Evolutionary conservation across 2,329 filamentous ascomycete genomes (phyloP).

Genomic region (Monilinia aucupariae): DNA sequence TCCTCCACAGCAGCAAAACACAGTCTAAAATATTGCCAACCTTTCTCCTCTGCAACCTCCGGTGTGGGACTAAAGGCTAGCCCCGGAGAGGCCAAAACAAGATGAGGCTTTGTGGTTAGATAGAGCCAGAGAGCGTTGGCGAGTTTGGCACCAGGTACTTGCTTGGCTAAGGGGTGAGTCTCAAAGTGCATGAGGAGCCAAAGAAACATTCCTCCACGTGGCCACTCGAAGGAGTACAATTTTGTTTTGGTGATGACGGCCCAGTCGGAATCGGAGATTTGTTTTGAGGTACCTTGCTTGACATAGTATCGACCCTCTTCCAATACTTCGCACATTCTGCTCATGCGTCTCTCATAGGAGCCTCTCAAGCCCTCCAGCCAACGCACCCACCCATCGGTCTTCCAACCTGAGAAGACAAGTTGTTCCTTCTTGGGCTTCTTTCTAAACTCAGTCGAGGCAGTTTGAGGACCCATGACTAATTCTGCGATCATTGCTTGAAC

Average conservation of each 20-base stretch:
- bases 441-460: constrained; percentile 42
- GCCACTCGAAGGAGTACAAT: constrained; percentile 73
- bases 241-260: constrained; percentile 67
- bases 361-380: constrained; percentile 84
- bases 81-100: constrained; percentile 67
- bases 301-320: constrained; percentile 62
- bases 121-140: constrained; percentile 64
- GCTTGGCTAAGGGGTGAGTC: constrained; percentile 61
- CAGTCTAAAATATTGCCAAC: constrained; percentile 68
- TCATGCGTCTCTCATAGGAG: constrained; percentile 81
- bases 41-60: constrained; percentile 51
- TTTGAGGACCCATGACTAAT: constrained; percentile 66
- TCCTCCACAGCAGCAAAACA: constrained; percentile 83
- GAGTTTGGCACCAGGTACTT: constrained; percentile 51
- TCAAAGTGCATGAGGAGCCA: constrained; percentile 73
- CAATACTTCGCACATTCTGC: constrained; percentile 66
- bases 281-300: constrained; percentile 52
- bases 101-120: constrained; percentile 62
- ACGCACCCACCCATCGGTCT: constrained; percentile 78
- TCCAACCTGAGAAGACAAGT: constrained; percentile 57
- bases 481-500: constrained; percentile 78
- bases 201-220: constrained; percentile 85
- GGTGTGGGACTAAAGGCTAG: constrained; percentile 65
- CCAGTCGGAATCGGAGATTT: constrained; percentile 62
- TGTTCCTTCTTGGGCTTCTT: constrained; percentile 37